Evolutionary conservation across 2,329 filamentous ascomycete species (phyloP).

Genomic region (Alternaria dauci): DNA sequence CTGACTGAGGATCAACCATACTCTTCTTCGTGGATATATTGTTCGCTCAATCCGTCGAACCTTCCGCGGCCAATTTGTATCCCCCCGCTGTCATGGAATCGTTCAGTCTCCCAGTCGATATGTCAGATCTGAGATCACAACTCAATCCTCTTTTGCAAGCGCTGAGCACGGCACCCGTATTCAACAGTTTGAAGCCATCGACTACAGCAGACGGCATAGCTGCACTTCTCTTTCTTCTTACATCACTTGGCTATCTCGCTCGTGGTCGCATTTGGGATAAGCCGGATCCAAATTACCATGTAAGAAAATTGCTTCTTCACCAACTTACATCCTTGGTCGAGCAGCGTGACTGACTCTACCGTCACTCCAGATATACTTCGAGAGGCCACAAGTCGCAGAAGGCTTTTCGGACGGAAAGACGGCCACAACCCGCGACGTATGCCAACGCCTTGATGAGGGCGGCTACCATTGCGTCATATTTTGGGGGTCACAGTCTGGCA

Average conservation of each 20-base stretch:
- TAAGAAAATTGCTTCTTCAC: background rate
- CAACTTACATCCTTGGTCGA: background rate
- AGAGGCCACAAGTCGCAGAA: conserved; percentile 57
- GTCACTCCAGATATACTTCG: conserved; percentile 51
- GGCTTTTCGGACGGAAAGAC: conserved; percentile 30
- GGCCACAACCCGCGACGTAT: conserved; percentile 56
- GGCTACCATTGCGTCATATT: conserved; percentile 52
- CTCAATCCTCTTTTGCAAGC: conserved; percentile 23
- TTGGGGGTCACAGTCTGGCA: conserved; percentile 61
- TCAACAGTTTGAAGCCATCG: conserved; percentile 39
- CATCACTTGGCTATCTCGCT: conserved; percentile 53
- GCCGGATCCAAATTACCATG: conserved; percentile 59
- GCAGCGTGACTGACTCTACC: background rate
- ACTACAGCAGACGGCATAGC: conserved; percentile 51
- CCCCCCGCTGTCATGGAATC: conserved; percentile 21
- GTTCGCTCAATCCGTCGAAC: background rate
- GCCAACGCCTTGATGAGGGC: conserved; percentile 53
- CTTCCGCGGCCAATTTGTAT: background rate
- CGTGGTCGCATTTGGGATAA: conserved; percentile 57
- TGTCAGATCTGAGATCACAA: conserved; percentile 23
- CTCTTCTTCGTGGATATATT: background rate
- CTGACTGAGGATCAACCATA: background rate
- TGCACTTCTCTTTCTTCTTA: conserved; percentile 49
- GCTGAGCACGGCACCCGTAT: conserved; percentile 15
- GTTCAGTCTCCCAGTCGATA: conserved; percentile 21